Evolutionary conservation across 768 basidiomycete genomes (phyloP).

Genomic region (Lactarius quietus): DNA sequence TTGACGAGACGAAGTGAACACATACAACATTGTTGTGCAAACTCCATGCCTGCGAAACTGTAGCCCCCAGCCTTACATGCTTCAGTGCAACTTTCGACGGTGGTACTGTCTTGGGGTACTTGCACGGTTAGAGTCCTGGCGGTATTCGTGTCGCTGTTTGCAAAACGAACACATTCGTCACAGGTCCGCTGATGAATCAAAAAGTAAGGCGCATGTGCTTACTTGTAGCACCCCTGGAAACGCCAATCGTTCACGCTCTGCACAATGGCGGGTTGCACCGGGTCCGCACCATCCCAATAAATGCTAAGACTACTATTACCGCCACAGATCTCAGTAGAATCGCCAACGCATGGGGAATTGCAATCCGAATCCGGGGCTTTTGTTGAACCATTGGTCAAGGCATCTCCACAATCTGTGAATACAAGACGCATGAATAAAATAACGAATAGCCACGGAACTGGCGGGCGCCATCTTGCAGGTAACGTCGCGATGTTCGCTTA

Average conservation of each 20-base stretch:
- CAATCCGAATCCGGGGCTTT: slow-evolving; percentile 51
- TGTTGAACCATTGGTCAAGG: slow-evolving; percentile 43
- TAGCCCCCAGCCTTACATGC: slow-evolving; percentile 56
- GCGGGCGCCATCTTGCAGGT: not conserved
- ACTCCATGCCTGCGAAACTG: slow-evolving; percentile 40
- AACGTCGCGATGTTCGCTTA: slow-evolving; percentile 31
- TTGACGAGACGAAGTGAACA: not conserved
- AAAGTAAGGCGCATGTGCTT: slow-evolving; percentile 25
- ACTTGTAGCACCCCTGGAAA: too few species aligned
- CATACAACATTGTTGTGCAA: slow-evolving; percentile 50
- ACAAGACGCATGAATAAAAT: slow-evolving; percentile 5
- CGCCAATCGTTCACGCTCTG: too few species aligned
- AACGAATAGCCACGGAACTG: not conserved
- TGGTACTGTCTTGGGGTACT: slow-evolving; percentile 37
- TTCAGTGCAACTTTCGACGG: slow-evolving; percentile 53
- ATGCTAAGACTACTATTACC: slow-evolving; percentile 55
- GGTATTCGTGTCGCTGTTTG: slow-evolving; percentile 33
- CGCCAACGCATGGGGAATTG: slow-evolving; percentile 59
- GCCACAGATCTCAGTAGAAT: slow-evolving; percentile 56
- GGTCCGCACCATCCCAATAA: slow-evolving; percentile 56
- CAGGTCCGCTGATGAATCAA: slow-evolving; percentile 5
- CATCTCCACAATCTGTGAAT: slow-evolving; percentile 60
- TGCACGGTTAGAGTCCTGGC: slow-evolving; percentile 36
- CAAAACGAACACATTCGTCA: not conserved
- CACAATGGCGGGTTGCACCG: too few species aligned